Evolutionary conservation across 495 filamentous ascomycete species (phyloP).

Genomic region (Aspergillus egyptiacus): DNA sequence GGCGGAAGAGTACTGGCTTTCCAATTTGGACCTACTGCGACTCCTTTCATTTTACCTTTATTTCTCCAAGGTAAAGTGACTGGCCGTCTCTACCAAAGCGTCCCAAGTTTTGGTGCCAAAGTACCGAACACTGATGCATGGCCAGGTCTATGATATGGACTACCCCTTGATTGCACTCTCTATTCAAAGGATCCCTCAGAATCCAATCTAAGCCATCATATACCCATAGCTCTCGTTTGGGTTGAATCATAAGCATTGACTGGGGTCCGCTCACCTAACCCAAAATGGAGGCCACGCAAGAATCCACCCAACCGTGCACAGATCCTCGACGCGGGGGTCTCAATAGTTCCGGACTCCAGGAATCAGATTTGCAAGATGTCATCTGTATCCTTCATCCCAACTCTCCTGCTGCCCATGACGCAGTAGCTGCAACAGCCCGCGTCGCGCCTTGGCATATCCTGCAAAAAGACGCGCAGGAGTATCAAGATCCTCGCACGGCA

Average conservation of each 20-base stretch:
- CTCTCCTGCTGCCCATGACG: slow-evolving; percentile 61
- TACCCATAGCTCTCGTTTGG: slow-evolving; percentile 1
- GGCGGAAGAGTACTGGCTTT: neutral
- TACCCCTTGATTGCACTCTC: slow-evolving; percentile 16
- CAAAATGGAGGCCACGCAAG: slow-evolving; percentile 51
- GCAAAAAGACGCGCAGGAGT: slow-evolving; percentile 35
- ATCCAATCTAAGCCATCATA: neutral
- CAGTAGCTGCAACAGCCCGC: slow-evolving; percentile 47
- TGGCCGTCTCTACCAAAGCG: neutral
- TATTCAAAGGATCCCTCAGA: slow-evolving; percentile 7
- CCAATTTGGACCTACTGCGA: neutral
- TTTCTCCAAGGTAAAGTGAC: slow-evolving; percentile 6
- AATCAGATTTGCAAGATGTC: slow-evolving; percentile 78
- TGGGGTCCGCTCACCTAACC: neutral
- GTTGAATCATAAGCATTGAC: neutral
- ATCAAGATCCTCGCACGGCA: slow-evolving; percentile 39
- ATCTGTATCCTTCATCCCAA: slow-evolving; percentile 82
- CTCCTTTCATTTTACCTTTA: neutral
- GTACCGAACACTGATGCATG: slow-evolving; percentile 13
- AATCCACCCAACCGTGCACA: slow-evolving; percentile 72
- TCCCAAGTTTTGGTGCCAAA: neutral
- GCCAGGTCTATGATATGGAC: slow-evolving; percentile 14
- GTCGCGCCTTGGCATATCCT: slow-evolving; percentile 54
- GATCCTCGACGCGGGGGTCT: slow-evolving; percentile 73
- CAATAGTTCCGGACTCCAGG: slow-evolving; percentile 69